Conservation (phyloP, 495 filamentous ascomycete genomes). For the Penicillium cosmopolitanum region DNA sequence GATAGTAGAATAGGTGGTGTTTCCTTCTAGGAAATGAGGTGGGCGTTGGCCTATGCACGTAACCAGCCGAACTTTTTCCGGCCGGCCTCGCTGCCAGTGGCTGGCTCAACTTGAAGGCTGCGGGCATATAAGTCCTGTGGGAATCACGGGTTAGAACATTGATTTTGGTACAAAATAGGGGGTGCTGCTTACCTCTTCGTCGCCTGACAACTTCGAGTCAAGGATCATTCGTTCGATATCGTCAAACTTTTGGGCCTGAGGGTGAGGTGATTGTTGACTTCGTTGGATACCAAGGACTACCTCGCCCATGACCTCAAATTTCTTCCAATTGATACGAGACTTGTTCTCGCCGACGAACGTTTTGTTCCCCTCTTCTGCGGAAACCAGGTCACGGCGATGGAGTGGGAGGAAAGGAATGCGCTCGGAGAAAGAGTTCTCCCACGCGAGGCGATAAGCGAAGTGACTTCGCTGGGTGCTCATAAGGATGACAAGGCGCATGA, state of each 20-base stretch:
- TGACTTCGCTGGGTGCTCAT: constrained; percentile 92
- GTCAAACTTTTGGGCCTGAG: constrained; percentile 67
- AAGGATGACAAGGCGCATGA: constrained; percentile 84
- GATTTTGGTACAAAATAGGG: not conserved
- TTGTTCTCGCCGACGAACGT: constrained; percentile 78
- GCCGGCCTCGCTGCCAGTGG: constrained; percentile 41
- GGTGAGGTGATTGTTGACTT: constrained; percentile 85
- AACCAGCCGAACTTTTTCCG: constrained; percentile 52
- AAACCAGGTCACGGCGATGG: constrained; percentile 84
- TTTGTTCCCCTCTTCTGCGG: constrained; percentile 87
- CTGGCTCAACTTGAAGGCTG: constrained; percentile 50
- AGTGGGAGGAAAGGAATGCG: constrained; percentile 95
- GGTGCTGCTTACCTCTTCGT: constrained; percentile 50
- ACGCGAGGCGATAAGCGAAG: constrained; percentile 92
- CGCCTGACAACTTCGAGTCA: constrained; percentile 59
- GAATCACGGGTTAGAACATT: constrained; percentile 19
- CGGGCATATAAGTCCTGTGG: constrained; percentile 48
- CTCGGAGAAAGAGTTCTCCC: constrained; percentile 89
- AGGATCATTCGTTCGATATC: constrained; percentile 70
- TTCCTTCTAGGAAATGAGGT: not conserved
- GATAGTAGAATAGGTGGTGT: not conserved
- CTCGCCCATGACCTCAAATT: constrained; percentile 95
- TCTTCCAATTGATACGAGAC: constrained; percentile 93
- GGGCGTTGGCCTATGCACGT: constrained; percentile 28
- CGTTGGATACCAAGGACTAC: constrained; percentile 86